Evolutionary conservation across 2,329 filamentous ascomycete genomes (phyloP).

Genomic region (Sphaceloma murrayae): DNA sequence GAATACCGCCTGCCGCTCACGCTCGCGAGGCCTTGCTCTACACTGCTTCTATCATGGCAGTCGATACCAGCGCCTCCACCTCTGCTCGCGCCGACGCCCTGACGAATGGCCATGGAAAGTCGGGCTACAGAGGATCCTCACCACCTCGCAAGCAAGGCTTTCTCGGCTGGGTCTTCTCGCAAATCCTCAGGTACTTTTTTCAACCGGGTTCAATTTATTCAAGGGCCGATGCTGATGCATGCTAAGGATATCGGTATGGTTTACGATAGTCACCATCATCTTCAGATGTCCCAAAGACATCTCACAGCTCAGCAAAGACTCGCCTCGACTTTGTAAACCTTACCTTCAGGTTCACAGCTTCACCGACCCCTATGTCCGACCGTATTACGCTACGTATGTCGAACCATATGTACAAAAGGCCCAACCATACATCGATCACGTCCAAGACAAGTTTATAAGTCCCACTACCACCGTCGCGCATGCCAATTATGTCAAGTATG

Average conservation of each 20-base stretch:
- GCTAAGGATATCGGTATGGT: conserved; percentile 66
- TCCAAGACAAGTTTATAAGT: conserved; percentile 53
- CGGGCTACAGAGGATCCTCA: background rate
- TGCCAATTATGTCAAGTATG: conserved; percentile 55
- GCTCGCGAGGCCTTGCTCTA: background rate
- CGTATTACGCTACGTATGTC: conserved; percentile 78
- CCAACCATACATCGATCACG: conserved; percentile 58
- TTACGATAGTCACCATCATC: conserved; percentile 66
- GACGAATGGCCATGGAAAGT: conserved; percentile 16
- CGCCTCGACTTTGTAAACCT: conserved; percentile 71
- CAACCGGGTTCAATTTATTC: background rate
- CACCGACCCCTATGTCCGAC: conserved; percentile 64
- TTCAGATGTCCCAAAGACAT: conserved; percentile 71
- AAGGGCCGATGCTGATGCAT: background rate
- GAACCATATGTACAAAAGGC: conserved; percentile 70
- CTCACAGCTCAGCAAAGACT: conserved; percentile 56
- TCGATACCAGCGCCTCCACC: conserved; percentile 13
- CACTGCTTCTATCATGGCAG: conserved; percentile 17
- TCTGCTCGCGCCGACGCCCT: conserved; percentile 4
- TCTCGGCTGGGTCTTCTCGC: conserved; percentile 14
- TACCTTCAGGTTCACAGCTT: conserved; percentile 60
- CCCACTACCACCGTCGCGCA: conserved; percentile 59
- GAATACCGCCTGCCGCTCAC: conserved; percentile 9
- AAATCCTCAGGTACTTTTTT: conserved; percentile 10
- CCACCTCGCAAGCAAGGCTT: conserved; percentile 16